These are phyloP conservation scores for Escovopsis weberi DNA, from an alignment of 2,329 filamentous ascomycete genomes.

Conservation along the genomic window DNA sequence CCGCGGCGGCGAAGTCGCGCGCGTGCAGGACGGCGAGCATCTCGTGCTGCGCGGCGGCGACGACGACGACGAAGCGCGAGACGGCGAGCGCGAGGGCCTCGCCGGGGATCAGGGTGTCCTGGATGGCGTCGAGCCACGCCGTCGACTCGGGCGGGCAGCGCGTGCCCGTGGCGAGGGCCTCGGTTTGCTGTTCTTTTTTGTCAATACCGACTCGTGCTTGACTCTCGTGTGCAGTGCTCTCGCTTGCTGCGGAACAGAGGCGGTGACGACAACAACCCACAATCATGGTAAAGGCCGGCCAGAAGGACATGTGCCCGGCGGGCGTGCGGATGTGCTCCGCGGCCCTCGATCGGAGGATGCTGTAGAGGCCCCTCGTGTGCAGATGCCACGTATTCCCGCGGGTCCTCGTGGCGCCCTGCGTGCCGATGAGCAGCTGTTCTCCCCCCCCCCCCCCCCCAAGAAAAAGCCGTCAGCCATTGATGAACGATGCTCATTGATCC, in stretches of 20 bases:
- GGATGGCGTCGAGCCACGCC: constrained; percentile 21
- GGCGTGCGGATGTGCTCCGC: constrained; percentile 10
- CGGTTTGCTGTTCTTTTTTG: constrained; percentile 21
- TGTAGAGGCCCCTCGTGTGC: constrained; percentile 21
- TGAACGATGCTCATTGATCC: too few relatives aligned
- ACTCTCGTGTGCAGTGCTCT: too few relatives aligned
- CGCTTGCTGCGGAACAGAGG: too few relatives aligned
- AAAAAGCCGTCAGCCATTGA: constrained; percentile 5
- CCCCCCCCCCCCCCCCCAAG: too few relatives aligned
- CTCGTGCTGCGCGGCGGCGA: constrained; percentile 14
- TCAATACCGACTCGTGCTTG: too few relatives aligned
- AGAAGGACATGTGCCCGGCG: constrained; percentile 19
- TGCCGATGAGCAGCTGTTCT: constrained; percentile 25
- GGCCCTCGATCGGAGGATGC: constrained; percentile 22
- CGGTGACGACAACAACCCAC: constrained; percentile 13
- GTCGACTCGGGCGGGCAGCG: constrained; percentile 22
- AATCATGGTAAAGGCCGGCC: constrained; percentile 24
- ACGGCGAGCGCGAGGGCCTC: constrained; percentile 17
- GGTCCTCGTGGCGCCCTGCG: constrained; percentile 13
- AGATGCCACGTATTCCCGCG: constrained; percentile 21
- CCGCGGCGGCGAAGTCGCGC: constrained; percentile 15
- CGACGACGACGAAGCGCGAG: constrained; percentile 13
- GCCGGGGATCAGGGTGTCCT: constrained; percentile 9
- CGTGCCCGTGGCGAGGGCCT: constrained; percentile 17
- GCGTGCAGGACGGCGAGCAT: constrained; percentile 14